Evolutionary conservation across 306 rosid genomes (phyloP).

Genomic region (Luffa acutangula): DNA sequence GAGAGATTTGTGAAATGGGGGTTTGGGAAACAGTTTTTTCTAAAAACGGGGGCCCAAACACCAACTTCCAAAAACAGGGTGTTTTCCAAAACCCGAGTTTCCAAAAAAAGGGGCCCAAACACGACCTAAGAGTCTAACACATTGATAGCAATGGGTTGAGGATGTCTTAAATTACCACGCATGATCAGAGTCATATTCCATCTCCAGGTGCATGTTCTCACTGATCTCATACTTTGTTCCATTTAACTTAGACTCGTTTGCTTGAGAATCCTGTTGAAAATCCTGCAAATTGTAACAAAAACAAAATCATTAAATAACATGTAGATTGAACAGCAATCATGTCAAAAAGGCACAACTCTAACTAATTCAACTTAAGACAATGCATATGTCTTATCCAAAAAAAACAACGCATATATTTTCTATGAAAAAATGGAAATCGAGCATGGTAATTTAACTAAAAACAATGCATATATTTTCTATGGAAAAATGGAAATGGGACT

Average conservation of each 20-base stretch:
- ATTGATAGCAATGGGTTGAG: not conserved
- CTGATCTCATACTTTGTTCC: slow-evolving; percentile 65
- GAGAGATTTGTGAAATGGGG: too few species aligned
- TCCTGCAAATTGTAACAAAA: slow-evolving; percentile 27
- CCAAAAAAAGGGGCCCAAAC: too few species aligned
- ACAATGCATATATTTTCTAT: not conserved
- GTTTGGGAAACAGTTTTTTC: too few species aligned
- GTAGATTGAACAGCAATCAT: not conserved
- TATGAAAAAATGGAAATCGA: too few species aligned
- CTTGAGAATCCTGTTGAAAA: slow-evolving; percentile 25
- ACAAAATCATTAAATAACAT: not conserved
- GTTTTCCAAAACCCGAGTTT: too few species aligned
- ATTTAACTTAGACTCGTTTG: slow-evolving; percentile 27
- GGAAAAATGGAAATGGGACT: not conserved
- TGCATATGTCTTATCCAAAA: too few species aligned
- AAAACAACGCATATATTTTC: too few species aligned
- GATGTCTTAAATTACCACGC: slow-evolving; percentile 60
- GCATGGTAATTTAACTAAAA: too few species aligned
- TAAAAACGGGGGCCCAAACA: too few species aligned
- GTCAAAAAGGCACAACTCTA: not conserved
- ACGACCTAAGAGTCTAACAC: not conserved
- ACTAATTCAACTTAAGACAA: not conserved
- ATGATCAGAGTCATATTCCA: slow-evolving; percentile 92
- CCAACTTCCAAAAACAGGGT: too few species aligned
- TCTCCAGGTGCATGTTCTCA: slow-evolving; percentile 87